These are phyloP conservation scores for Colletotrichum brevisporum DNA, from an alignment of 2,329 filamentous ascomycete species.

Conservation along the genomic window DNA sequence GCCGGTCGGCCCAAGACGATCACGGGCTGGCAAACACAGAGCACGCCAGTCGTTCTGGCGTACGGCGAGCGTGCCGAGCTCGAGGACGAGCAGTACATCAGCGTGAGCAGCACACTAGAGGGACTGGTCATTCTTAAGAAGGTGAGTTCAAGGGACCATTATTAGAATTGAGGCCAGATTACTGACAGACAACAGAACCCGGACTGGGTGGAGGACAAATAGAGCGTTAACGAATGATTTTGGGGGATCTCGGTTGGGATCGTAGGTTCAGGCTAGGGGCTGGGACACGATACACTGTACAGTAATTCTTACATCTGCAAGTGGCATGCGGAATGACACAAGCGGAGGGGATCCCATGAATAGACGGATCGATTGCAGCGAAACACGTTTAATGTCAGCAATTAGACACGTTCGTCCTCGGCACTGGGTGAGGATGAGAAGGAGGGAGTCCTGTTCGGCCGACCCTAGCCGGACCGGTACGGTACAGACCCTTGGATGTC, in stretches of 20 bases:
- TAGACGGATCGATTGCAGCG: conserved; percentile 38
- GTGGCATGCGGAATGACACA: conserved; percentile 39
- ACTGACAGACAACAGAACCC: conserved; percentile 60
- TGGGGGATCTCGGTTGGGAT: conserved; percentile 22
- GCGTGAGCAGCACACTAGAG: conserved; percentile 90
- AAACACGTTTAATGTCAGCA: conserved; percentile 18
- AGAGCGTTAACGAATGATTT: conserved; percentile 39
- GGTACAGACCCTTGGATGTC: background rate
- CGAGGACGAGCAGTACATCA: conserved; percentile 97
- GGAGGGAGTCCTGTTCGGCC: too few species aligned
- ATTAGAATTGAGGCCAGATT: background rate
- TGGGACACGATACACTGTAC: conserved; percentile 42
- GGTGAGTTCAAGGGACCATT: conserved; percentile 67
- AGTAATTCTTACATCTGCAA: conserved; percentile 39
- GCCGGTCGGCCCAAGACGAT: conserved; percentile 98
- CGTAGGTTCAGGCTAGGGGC: conserved; percentile 38
- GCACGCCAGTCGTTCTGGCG: conserved; percentile 95
- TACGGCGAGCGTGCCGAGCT: conserved; percentile 96
- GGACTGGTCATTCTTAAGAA: conserved; percentile 97
- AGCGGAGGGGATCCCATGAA: conserved; percentile 34
- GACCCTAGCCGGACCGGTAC: too few species aligned
- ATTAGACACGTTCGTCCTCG: background rate
- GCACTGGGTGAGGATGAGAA: background rate
- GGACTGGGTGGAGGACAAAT: conserved; percentile 68
- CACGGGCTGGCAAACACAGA: conserved; percentile 99